A percentile compares a stretch with the other conserved stretches of the same genome.
These are phyloP conservation scores for Aspergillus spinulosporus DNA, from an alignment of 2,329 filamentous ascomycete species.

Conservation along the genomic window DNA sequence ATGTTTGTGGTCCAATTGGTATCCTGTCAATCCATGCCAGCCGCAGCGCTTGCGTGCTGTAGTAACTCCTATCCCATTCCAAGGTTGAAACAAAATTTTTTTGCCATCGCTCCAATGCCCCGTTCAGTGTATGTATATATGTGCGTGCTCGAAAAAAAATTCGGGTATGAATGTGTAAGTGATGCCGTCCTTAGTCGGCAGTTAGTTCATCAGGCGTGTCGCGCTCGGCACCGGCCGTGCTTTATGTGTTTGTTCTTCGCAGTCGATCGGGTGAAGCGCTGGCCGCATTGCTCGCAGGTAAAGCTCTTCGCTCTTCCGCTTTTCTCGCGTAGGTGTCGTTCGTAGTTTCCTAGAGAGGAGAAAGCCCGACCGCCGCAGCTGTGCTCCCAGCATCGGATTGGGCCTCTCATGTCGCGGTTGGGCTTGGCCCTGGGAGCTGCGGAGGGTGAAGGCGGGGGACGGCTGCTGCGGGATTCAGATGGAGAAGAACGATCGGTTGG, in stretches of 20 bases:
- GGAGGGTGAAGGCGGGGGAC: background rate
- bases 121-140: background rate
- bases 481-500: constrained; percentile 5
- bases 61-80: constrained; percentile 5
- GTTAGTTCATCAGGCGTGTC: background rate
- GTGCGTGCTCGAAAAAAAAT: background rate
- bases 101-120: background rate
- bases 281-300: constrained; percentile 13
- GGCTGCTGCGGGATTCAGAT: background rate
- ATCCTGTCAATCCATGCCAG: background rate
- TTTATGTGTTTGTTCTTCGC: constrained; percentile 16
- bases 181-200: background rate
- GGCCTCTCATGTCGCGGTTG: constrained; percentile 3
- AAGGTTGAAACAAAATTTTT: background rate
- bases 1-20: background rate
- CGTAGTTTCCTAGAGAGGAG: constrained; percentile 15
- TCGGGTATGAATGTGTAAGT: constrained; percentile 4
- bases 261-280: constrained; percentile 13
- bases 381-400: constrained; percentile 15
- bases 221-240: constrained; percentile 11
- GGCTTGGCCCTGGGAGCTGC: background rate
- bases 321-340: constrained; percentile 15
- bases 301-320: constrained; percentile 14
- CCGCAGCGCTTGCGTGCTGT: constrained; percentile 1
- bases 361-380: constrained; percentile 17